phyloP scores from a whole-genome alignment of 2,329 filamentous ascomycete genomes.

The Didymella pinodella region DNA sequence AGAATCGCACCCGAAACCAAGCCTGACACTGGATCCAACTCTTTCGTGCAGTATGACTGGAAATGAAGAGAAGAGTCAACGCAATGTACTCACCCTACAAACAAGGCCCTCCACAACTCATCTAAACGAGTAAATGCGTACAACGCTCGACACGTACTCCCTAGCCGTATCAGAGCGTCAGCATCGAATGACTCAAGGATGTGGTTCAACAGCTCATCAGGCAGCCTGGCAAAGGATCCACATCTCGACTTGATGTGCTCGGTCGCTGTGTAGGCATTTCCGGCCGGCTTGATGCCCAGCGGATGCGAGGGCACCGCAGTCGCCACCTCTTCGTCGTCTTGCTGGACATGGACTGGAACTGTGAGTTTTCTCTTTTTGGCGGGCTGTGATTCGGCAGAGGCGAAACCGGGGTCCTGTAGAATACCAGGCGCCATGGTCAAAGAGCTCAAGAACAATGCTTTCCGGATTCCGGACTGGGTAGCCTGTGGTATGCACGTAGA shows the following conservation, averaged over 20 bases:
- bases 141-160: slow-evolving; percentile 81
- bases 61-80: slow-evolving; percentile 14
- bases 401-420: slow-evolving; percentile 34
- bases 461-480: slow-evolving; percentile 19
- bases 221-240: slow-evolving; percentile 72
- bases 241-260: slow-evolving; percentile 71
- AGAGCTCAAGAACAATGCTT: slow-evolving; percentile 8
- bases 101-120: slow-evolving; percentile 87
- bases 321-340: slow-evolving; percentile 50
- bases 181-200: slow-evolving; percentile 79
- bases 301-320: slow-evolving; percentile 78
- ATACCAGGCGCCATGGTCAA: slow-evolving; percentile 47
- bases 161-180: slow-evolving; percentile 68
- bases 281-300: slow-evolving; percentile 82
- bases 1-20: neutral
- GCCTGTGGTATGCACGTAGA: slow-evolving; percentile 13
- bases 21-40: neutral
- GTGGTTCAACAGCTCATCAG: slow-evolving; percentile 81
- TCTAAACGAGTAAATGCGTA: slow-evolving; percentile 86
- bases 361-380: slow-evolving; percentile 47
- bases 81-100: slow-evolving; percentile 74
- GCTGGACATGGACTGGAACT: slow-evolving; percentile 27
- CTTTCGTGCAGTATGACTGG: slow-evolving; percentile 5
- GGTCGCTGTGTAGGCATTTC: slow-evolving; percentile 76
- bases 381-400: slow-evolving; percentile 44